Evolutionary conservation across 257 asterid genomes (phyloP), one percentile per base, ranked within the genome.

Genomic region (Echites panduratus): DNA sequence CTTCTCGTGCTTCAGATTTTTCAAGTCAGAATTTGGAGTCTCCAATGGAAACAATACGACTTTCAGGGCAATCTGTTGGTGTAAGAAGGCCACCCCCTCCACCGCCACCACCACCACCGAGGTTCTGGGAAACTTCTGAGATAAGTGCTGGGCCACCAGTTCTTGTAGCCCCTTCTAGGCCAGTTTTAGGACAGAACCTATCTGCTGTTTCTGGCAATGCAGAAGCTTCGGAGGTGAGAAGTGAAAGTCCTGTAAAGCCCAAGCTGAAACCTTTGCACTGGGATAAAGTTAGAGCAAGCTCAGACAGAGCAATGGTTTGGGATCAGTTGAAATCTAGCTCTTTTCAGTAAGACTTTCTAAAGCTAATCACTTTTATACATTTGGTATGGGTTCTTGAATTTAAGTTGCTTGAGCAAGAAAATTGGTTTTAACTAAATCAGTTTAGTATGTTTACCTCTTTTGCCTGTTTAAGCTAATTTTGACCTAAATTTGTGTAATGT

Each of bases 281-380:
- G 97, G 96, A 92, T 81, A 92, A 92, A 88, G 93, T 89, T 41
- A 88, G 88, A 79, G 88, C 92, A 44, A 82, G 89, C 70, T 87
- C 96, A 24, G 92, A 92, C 53, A 82, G 87, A 77, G 86, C 83
- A 47, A 89, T 88, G 92, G 91, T 84, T 74, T 92, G 98, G 98
- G 96, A 92, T 83, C 93, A 89, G 65, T 73, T 89, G 56, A 89
- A 85, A 56, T 81, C 96, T 20, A 88, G 85, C 72, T 87, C 96
- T 65, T 88, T 89, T 65, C 88, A 85, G 98, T 92, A 81, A 87
- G 96, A 79, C 73, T 84, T 17, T 68, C 45, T 70, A 29, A 9
- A 8, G 16, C 43, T 27, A 24, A 8, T 35, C 26, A 0, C n/a
- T 16, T 53, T 52, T 77, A 3, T 44, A 20, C 47, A 43, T 43